Conservation (phyloP, 1,284 basidiomycete species). For the Schizophyllum commune region DNA sequence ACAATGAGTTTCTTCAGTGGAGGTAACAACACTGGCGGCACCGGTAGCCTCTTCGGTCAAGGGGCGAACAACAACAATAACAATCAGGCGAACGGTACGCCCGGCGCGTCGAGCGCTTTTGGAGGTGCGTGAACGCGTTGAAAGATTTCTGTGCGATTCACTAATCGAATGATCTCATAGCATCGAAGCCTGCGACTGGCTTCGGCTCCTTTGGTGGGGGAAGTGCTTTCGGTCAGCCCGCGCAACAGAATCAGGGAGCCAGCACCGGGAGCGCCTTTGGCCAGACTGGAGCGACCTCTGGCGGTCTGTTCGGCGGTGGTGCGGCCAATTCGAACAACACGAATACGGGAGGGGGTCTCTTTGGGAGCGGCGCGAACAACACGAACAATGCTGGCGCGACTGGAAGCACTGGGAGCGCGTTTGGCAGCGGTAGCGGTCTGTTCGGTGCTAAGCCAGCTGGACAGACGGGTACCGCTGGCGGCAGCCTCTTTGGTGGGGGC, state of each 20-base stretch:
- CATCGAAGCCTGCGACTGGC: background rate
- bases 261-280: background rate
- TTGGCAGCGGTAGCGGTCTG: background rate
- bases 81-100: background rate
- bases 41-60: background rate
- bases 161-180: background rate
- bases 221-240: background rate
- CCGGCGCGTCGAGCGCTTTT: background rate
- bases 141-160: background rate
- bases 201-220: background rate
- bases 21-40: background rate
- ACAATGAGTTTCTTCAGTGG: background rate
- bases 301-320: background rate
- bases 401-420: background rate
- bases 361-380: background rate
- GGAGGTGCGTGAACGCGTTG: background rate
- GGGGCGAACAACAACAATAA: background rate
- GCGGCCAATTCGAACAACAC: background rate
- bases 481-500: background rate
- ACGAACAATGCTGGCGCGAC: background rate
- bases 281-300: background rate
- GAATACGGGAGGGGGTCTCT: background rate
- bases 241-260: background rate
- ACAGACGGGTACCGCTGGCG: background rate
- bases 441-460: background rate